Base-by-base conservation (phyloP, 139 green algal genomes). In the Nannochloris sp. region DNA sequence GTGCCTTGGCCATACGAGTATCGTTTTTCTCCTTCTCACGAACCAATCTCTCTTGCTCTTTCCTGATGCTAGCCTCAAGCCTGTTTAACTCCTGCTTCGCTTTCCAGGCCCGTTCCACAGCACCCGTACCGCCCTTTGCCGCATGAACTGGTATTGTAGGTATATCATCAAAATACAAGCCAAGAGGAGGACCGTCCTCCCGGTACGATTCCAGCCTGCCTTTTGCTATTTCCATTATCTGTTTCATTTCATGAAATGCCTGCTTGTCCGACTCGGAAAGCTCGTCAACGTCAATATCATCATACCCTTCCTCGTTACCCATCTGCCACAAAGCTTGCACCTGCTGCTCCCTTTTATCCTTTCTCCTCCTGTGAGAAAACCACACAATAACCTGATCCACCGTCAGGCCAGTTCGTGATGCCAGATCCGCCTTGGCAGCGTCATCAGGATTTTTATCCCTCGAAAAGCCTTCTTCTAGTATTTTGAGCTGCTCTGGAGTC, bases 401-500 rank as follows among this genome's bases (percentile, higher is more conserved):
- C 4, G 80, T 85, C 16, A 93, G 74, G 1, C 68, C 69, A 18
- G 88, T 89, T 2, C 77, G 62, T 9, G 82, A 72, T 3, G 68
- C 86, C 37, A 93, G 56, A 5, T 75, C 73, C 5, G 66, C 58
- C 18, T 79, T 70, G 51, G 84, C 72, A 51, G 84, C 78, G 34
- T 80, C 58, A 0, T 69, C 70, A 0, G 81, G 83, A 36, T 76
- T 75, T 6, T 76, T 68, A 48, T 87, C 84, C 14, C 87, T 77
- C 86, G 76, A 61, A 73, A 84, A 92, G 0, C 73, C 81, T 3
- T 81, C 84, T 61, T 93, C 86, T 24, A 92, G 66, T 10, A 84
- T 78, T 48, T 88, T 84, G 51, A 89, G 87, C 31, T 93, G 86
- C 16, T 88, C 67, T 0, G 79, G 78, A 0, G 85, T 91, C 70